Base-by-base conservation (phyloP, 2,329 filamentous ascomycete genomes). In the Hypoxylon sp. region DNA sequence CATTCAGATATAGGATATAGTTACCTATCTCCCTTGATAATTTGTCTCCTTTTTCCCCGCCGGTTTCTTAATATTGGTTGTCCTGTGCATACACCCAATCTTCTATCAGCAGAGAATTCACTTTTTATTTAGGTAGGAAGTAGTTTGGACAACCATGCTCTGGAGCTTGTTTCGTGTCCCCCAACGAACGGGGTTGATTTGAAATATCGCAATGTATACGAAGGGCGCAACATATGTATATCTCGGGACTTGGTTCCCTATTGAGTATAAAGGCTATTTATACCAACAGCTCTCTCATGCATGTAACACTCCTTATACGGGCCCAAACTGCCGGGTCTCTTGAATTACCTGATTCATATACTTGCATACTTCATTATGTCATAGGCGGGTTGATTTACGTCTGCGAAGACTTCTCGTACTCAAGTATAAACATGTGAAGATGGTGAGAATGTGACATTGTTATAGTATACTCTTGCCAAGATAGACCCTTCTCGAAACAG, bases 271-370 rank as follows among this genome's bases (percentile, higher is more conserved):
- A 38, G 34, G 23, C 57, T 52, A 55, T 45, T 45, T 23, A 43
- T 52, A 52, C 41, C 57, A 45, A 46, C 21, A 45, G 17, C 57
- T 53, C 50, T 41, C 53, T 36, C 59, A 56, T 49, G 59, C 50
- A 49, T 63, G 48, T 53, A 17, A 30, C 25, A 41, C 34, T 49
- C 28, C 50, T 41, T 34, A 34, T 48, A 30, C 25, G 34, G 51
- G 57, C 51, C 60, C 60, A 57, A 14, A 57, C 51, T 57, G 25
- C 17, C 34, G 59, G 59, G 59, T 32, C 50, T 23, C 32, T 36
- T 28, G 19, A 30, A 9, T 21, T 25, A 36, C 45, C 11, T 60
- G n/a, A 50, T 10, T 13, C 17, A 46, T 46, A 28, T 50, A 30
- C 28, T 46, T 25, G 36, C 23, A 36, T 41, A 52, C 49, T 46